Base-by-base conservation (phyloP, 192 early-diverging fungal genomes). In the Podila verticillata region DNA sequence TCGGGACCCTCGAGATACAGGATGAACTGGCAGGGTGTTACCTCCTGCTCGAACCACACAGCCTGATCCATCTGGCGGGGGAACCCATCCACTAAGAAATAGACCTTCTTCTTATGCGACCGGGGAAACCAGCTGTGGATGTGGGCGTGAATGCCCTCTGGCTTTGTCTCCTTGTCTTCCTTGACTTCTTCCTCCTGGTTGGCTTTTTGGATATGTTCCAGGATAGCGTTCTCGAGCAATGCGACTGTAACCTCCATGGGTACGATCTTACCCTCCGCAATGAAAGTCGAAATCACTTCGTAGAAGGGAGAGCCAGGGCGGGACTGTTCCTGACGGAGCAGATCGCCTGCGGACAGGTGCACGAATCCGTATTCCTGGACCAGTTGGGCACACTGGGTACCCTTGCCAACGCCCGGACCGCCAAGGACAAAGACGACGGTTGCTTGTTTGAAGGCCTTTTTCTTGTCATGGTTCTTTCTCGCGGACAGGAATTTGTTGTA, bases 51-150 rank as follows among this genome's bases (percentile, higher is more conserved):
- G 72, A 83, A 83, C 31, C 61, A 59, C 19, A 47, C 36, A 0
- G 89, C 91, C 67, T 92, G 91, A 39, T 90, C 89, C 51, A 92
- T 73, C 47, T 85, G 82, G 10, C 91, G 68, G 20, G 91, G 91
- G 74, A 89, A 92, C 39, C 91, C 91, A 67, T 92, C 91, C 32
- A 92, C 82, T 49, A 92, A 74, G 63, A 84, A 87, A 12, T 87
- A 91, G 8, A 59, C 30, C n/a, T 57, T 26, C 34, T 59, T 70
- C n/a, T 28, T 60, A 8, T 56, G 24, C 2, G 51, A 54, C 17
- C 51, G 51, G 24, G 51, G 51, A n/a, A 54, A 54, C 51, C 20
- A 7, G 9, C 24, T n/a, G 24, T 54, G 51, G 8, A 75, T n/a
- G 47, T 66, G 57, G 26, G 30, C 24, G 31, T 35, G 56, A 68